phyloP scores from a whole-genome alignment of 2,329 filamentous ascomycete species.

The Colletotrichum eremochloae region DNA sequence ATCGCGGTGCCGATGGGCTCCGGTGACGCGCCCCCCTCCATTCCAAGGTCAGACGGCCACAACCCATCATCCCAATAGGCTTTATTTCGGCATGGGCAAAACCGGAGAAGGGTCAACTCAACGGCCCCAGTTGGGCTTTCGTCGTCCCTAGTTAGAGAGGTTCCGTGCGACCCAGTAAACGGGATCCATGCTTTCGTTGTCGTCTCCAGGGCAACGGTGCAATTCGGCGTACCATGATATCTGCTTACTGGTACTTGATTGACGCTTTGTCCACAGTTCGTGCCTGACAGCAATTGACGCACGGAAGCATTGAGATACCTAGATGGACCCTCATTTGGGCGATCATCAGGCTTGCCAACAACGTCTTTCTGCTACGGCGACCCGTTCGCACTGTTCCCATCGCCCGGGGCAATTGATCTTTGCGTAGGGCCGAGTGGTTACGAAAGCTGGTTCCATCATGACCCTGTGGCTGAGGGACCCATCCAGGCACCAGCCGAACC shows the following conservation, averaged over 20 bases:
- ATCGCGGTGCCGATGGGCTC: slow-evolving; percentile 35
- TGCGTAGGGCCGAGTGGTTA: slow-evolving; percentile 21
- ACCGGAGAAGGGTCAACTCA: slow-evolving; percentile 12
- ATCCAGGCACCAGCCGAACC: slow-evolving; percentile 31
- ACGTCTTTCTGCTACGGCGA: slow-evolving; percentile 16
- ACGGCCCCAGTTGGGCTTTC: slow-evolving; percentile 12
- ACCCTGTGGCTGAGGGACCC: slow-evolving; percentile 24
- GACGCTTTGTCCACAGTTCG: background rate
- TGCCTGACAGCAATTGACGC: slow-evolving; percentile 4
- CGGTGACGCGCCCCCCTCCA: background rate
- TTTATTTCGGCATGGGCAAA: slow-evolving; percentile 28
- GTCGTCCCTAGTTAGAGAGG: slow-evolving; percentile 35
- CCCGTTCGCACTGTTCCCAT: slow-evolving; percentile 8
- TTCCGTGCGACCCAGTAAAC: slow-evolving; percentile 11
- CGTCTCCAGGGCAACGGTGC: slow-evolving; percentile 34
- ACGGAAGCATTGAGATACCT: slow-evolving; percentile 7
- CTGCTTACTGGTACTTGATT: slow-evolving; percentile 2
- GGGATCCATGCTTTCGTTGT: slow-evolving; percentile 2
- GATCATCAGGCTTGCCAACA: slow-evolving; percentile 17
- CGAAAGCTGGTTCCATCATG: slow-evolving; percentile 35
- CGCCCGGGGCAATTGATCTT: slow-evolving; percentile 34
- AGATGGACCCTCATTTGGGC: slow-evolving; percentile 1
- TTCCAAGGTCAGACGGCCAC: slow-evolving; percentile 15
- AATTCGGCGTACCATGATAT: background rate
- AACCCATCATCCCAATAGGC: slow-evolving; percentile 9